A percentile compares a stretch with the other conserved stretches of the same genome.
Evolutionary conservation across 306 rosid species (phyloP).

Genomic region (Urtica urens): DNA sequence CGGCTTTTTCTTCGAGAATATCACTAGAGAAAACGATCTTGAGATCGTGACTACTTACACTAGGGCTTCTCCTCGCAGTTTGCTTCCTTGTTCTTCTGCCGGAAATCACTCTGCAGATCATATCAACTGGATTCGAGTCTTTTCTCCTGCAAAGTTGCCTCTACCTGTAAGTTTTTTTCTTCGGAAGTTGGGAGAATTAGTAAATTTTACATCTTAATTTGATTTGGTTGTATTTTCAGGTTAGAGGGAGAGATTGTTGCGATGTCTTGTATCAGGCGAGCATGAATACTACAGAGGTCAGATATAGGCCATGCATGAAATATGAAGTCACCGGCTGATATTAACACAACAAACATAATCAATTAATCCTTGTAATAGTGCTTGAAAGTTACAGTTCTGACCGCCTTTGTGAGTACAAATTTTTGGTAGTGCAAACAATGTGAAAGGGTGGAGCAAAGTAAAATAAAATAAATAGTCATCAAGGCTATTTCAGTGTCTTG

Average conservation of each 20-base stretch:
- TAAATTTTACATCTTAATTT: background rate
- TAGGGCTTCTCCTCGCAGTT: slow-evolving; percentile 17
- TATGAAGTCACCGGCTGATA: slow-evolving; percentile 29
- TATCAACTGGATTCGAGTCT: slow-evolving; percentile 25
- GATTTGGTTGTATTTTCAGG: slow-evolving; percentile 10
- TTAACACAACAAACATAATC: background rate
- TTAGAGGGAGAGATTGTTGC: slow-evolving; percentile 35
- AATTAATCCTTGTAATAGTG: too few relatives aligned
- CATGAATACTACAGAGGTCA: slow-evolving; percentile 19
- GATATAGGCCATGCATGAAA: slow-evolving; percentile 27
- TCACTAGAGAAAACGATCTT: background rate
- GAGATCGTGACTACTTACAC: slow-evolving; percentile 16
- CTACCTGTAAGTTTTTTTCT: slow-evolving; percentile 17
- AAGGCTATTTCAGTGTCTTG: too few relatives aligned
- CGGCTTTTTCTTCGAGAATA: slow-evolving; percentile 21
- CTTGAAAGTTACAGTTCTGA: too few relatives aligned
- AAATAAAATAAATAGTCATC: too few relatives aligned
- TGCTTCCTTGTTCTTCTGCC: slow-evolving; percentile 18
- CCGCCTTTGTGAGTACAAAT: too few relatives aligned
- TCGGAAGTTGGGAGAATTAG: too few relatives aligned
- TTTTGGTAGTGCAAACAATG: too few relatives aligned
- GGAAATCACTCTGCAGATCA: slow-evolving; percentile 34
- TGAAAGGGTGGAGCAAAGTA: too few relatives aligned
- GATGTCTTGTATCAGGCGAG: slow-evolving; percentile 4
- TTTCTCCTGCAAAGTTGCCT: slow-evolving; percentile 14